Evolutionary conservation across 2,329 filamentous ascomycete species (phyloP).

Genomic region (Graphiopsis chlorocephala): DNA sequence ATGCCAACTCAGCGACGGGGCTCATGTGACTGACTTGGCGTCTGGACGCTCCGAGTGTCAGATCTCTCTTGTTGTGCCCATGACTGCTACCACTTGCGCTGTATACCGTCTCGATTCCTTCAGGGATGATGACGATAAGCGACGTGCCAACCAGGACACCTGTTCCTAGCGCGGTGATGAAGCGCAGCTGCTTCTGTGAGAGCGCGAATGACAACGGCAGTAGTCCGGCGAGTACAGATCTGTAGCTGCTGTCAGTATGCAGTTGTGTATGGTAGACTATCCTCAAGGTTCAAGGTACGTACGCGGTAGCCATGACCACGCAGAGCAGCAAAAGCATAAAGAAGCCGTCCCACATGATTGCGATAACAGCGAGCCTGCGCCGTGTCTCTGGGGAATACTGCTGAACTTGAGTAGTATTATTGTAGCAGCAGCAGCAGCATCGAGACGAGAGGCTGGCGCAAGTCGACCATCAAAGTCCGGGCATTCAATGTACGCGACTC

Average conservation of each 20-base stretch:
- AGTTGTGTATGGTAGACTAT: not conserved
- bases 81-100: constrained; percentile 42
- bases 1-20: constrained; percentile 7
- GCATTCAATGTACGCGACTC: not conserved
- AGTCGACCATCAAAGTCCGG: not conserved
- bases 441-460: not conserved
- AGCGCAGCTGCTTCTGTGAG: constrained; percentile 78
- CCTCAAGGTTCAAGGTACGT: constrained; percentile 32
- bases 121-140: constrained; percentile 94
- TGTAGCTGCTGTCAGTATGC: constrained; percentile 40
- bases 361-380: constrained; percentile 8
- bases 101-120: constrained; percentile 89
- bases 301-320: constrained; percentile 65
- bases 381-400: not conserved
- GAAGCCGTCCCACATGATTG: constrained; percentile 58
- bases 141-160: constrained; percentile 93
- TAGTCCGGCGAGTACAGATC: constrained; percentile 89
- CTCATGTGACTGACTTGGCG: not conserved
- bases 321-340: constrained; percentile 64
- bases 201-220: constrained; percentile 86
- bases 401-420: not conserved
- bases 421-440: not conserved
- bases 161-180: constrained; percentile 89
- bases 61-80: constrained; percentile 18
- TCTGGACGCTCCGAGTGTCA: not conserved